phyloP scores from a whole-genome alignment of 2,329 filamentous ascomycete species.

The Chlorencoelia australis region DNA sequence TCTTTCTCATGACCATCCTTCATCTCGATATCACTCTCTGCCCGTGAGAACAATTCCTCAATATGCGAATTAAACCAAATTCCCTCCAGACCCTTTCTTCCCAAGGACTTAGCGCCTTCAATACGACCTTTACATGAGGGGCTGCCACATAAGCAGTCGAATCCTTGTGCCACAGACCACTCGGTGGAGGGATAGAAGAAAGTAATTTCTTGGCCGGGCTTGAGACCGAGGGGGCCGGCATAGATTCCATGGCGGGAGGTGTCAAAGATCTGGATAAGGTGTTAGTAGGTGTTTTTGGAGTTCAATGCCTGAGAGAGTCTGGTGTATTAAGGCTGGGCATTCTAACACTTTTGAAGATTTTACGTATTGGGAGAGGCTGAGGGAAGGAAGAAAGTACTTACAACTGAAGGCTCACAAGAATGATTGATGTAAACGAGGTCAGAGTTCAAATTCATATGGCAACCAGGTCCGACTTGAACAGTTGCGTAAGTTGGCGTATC shows the following conservation, averaged over 20 bases:
- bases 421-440: conserved; percentile 60
- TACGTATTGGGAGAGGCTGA: background rate
- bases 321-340: background rate
- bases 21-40: no score
- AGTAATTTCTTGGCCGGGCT: conserved; percentile 47
- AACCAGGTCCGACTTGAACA: conserved; percentile 46
- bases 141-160: conserved; percentile 53
- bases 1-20: conserved; percentile 31
- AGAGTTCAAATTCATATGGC: conserved; percentile 53
- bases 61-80: conserved; percentile 43
- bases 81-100: conserved; percentile 40
- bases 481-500: conserved; percentile 51
- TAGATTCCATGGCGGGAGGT: conserved; percentile 45
- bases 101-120: conserved; percentile 52
- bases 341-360: no score
- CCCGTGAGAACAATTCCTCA: background rate
- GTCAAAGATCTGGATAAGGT: conserved; percentile 44
- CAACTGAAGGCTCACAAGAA: conserved; percentile 55
- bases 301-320: background rate
- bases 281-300: conserved; percentile 3
- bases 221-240: conserved; percentile 45
- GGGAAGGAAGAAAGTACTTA: conserved; percentile 30
- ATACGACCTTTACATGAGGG: conserved; percentile 51
- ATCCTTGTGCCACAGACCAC: conserved; percentile 64
- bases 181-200: conserved; percentile 72